phyloP scores from a whole-genome alignment of 305 asterid genomes.

The Withania somnifera region DNA sequence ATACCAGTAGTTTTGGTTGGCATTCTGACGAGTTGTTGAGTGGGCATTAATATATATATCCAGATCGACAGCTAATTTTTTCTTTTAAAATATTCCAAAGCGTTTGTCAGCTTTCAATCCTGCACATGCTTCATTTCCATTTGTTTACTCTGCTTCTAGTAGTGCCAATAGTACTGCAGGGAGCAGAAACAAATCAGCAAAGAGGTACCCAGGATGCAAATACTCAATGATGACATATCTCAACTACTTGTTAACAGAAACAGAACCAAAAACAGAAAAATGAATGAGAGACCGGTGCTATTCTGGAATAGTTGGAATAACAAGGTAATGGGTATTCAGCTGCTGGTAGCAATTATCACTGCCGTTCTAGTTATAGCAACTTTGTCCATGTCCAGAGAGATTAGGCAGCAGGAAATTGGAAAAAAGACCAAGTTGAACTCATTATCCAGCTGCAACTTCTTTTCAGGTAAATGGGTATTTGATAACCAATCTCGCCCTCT shows the following conservation, averaged over 20 bases:
- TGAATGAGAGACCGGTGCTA: background rate
- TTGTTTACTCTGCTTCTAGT: background rate
- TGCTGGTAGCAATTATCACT: background rate
- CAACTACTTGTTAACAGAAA: background rate
- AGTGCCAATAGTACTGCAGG: too few relatives aligned
- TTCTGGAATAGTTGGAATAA: background rate
- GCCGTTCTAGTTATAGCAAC: constrained; percentile 1
- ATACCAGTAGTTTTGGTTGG: background rate
- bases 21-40: background rate
- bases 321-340: background rate
- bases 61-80: background rate
- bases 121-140: background rate
- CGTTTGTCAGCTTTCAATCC: background rate
- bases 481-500: constrained; percentile 32
- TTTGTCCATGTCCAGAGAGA: background rate
- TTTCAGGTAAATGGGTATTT: constrained; percentile 57
- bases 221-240: background rate
- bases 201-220: background rate
- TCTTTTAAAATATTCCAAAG: background rate
- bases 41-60: background rate
- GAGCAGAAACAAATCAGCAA: background rate
- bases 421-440: background rate
- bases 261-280: background rate
- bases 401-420: background rate
- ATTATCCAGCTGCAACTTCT: constrained; percentile 29